phyloP scores from a whole-genome alignment of 1,284 basidiomycete species.

The Irpex lacteus region DNA sequence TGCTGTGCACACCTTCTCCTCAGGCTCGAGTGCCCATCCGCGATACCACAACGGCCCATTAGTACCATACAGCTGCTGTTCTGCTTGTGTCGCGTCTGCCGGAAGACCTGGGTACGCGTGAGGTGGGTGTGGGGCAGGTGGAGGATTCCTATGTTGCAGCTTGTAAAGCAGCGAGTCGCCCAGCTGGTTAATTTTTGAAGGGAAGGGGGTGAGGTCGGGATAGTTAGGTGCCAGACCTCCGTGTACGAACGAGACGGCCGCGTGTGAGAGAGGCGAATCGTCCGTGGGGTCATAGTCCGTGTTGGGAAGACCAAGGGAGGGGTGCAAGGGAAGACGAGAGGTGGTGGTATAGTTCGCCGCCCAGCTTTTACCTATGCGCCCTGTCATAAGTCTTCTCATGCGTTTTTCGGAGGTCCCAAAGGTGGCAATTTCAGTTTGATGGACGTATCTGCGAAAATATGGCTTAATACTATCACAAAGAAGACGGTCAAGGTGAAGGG shows the following conservation, averaged over 20 bases:
- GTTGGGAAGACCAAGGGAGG: conserved; percentile 65
- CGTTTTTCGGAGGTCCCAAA: conserved; percentile 73
- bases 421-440: conserved; percentile 72
- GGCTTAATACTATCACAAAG: conserved; percentile 16
- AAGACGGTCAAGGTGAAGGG: neutral
- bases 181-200: conserved; percentile 75
- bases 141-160: conserved; percentile 51
- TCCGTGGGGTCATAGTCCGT: conserved; percentile 60
- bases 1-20: conserved; percentile 64
- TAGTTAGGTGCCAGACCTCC: conserved; percentile 82
- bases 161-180: conserved; percentile 64
- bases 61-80: conserved; percentile 66
- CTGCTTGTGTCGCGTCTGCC: conserved; percentile 56
- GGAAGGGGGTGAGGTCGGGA: conserved; percentile 72
- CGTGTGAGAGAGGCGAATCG: conserved; percentile 56
- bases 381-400: conserved; percentile 68
- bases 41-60: conserved; percentile 91
- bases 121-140: conserved; percentile 80
- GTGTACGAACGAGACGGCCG: conserved; percentile 84
- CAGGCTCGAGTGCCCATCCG: conserved; percentile 78
- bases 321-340: conserved; percentile 77
- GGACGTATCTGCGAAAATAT: conserved; percentile 68
- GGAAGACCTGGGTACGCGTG: conserved; percentile 79
- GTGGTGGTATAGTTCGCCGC: conserved; percentile 83
- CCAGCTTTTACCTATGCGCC: conserved; percentile 83